Base-by-base conservation (phyloP, 225 moss, liverwort and hornwort genomes). In the Climacium dendroides region DNA sequence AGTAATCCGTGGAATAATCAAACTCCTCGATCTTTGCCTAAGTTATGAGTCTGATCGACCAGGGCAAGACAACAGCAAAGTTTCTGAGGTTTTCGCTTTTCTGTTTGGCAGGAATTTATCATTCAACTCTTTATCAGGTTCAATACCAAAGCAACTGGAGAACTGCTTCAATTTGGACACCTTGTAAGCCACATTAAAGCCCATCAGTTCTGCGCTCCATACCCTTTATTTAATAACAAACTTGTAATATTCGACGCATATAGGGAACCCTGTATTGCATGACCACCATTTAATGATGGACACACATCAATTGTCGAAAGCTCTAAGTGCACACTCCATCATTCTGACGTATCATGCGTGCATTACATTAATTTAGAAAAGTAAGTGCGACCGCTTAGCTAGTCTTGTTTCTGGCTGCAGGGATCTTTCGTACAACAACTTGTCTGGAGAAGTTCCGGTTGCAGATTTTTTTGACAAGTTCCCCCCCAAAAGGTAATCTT, bases 341-440 rank as follows among this genome's bases (percentile, higher is more conserved):
- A 79, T n/a, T 79, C 58, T 58, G 65, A 58, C 28, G 47, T 20
- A n/a, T 67, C 47, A 43, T 35, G 52, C 75, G 47, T 81, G 70
- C 22, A 43, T 15, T 45, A 43, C n/a, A 61, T 61, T 32, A 30
- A 45, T 48, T 83, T 67, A 34, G 45, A 59, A 65, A 74, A 66
- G 32, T 37, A 70, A 60, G 53, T 41, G 41, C 32, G 43, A 78
- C 48, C 39, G 52, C 80, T 89, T 50, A 87, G 67, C 15, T 60
- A 66, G 34, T 59, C 37, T 80, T 80, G 69, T 19, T 86, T 81
- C 58, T 90, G 83, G 62, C 57, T 70, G 78, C 89, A 90, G 96
- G 88, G 95, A 98, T 85, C 91, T 98, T 35, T 98, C 98, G 17
- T 96, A 88, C 88, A 98, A 98, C 90, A 91, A 95, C 63, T 91